phyloP scores from a whole-genome alignment of 2,329 filamentous ascomycete genomes.

The Hymenoscyphus repandus region DNA sequence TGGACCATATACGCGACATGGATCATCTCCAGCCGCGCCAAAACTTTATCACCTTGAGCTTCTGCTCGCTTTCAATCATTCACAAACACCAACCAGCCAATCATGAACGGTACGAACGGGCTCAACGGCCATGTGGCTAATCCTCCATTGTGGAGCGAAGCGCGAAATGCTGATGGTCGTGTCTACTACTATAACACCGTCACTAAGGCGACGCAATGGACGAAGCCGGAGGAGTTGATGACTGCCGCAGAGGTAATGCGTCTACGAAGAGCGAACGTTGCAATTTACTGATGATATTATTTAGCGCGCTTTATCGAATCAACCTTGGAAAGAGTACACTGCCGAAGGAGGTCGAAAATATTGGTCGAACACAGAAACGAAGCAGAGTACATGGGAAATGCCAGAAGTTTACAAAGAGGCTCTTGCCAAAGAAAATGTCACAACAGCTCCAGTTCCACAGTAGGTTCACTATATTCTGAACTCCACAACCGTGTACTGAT shows the following conservation, averaged over 20 bases:
- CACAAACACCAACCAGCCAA: slow-evolving; percentile 11
- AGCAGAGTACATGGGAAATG: slow-evolving; percentile 92
- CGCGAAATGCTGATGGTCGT: slow-evolving; percentile 74
- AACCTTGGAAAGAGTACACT: slow-evolving; percentile 91
- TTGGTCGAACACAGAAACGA: slow-evolving; percentile 90
- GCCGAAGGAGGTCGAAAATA: slow-evolving; percentile 84
- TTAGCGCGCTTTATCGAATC: slow-evolving; percentile 72
- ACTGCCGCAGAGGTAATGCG: slow-evolving; percentile 66
- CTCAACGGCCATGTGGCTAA: slow-evolving; percentile 31
- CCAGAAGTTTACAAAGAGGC: slow-evolving; percentile 76
- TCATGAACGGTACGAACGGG: slow-evolving; percentile 28
- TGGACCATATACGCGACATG: background rate
- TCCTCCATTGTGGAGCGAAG: slow-evolving; percentile 69
- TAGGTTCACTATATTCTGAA: slow-evolving; percentile 31
- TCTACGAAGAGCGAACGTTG: slow-evolving; percentile 18
- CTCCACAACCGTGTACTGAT: slow-evolving; percentile 7
- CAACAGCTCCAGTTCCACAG: slow-evolving; percentile 39
- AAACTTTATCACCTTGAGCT: slow-evolving; percentile 7
- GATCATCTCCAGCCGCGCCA: background rate
- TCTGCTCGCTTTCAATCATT: background rate
- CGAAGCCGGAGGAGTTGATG: slow-evolving; percentile 88
- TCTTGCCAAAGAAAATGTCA: slow-evolving; percentile 50
- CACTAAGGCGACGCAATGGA: slow-evolving; percentile 90
- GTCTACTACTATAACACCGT: slow-evolving; percentile 85
- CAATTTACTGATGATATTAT: slow-evolving; percentile 11